Evolutionary conservation across 1,139 yeast species (phyloP).

Genomic region (Taphrina sp.): DNA sequence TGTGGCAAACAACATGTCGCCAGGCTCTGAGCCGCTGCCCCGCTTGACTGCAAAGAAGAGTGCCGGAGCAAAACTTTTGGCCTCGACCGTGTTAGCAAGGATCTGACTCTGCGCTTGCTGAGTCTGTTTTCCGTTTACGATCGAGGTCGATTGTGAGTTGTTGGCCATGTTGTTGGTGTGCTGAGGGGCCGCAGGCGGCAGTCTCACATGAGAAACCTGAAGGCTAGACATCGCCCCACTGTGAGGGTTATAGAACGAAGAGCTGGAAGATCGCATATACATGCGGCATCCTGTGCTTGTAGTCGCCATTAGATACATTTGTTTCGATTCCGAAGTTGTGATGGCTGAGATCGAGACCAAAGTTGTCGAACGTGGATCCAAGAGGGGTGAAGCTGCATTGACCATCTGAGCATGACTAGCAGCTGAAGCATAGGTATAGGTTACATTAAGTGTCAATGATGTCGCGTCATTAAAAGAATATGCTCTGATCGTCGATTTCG

Average conservation of each 20-base stretch:
- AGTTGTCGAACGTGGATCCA: constrained; percentile 39
- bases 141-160: constrained; percentile 1
- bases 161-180: too few species aligned
- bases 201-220: constrained; percentile 44
- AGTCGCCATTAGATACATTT: constrained; percentile 76
- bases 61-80: constrained; percentile 75
- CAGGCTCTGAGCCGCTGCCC: constrained; percentile 40
- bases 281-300: constrained; percentile 83
- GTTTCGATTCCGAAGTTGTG: constrained; percentile 61
- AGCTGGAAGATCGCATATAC: constrained; percentile 48
- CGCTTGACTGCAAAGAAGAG: constrained; percentile 58
- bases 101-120: constrained; percentile 4
- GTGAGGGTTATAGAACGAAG: constrained; percentile 17
- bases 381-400: constrained; percentile 43
- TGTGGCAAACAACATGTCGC: constrained; percentile 62
- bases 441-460: constrained; percentile 41
- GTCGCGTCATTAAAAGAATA: constrained; percentile 52
- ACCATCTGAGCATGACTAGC: constrained; percentile 45
- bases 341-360: constrained; percentile 66
- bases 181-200: constrained; percentile 42
- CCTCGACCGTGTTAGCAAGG: constrained; percentile 12
- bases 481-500: constrained; percentile 76
- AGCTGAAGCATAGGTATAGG: constrained; percentile 43
- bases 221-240: constrained; percentile 34
- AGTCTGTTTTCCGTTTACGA: background rate